Evolutionary conservation across 805 yeast genomes (phyloP), one percentile per base, ranked within the genome.

Genomic region (Myxozyma melibiosi): DNA sequence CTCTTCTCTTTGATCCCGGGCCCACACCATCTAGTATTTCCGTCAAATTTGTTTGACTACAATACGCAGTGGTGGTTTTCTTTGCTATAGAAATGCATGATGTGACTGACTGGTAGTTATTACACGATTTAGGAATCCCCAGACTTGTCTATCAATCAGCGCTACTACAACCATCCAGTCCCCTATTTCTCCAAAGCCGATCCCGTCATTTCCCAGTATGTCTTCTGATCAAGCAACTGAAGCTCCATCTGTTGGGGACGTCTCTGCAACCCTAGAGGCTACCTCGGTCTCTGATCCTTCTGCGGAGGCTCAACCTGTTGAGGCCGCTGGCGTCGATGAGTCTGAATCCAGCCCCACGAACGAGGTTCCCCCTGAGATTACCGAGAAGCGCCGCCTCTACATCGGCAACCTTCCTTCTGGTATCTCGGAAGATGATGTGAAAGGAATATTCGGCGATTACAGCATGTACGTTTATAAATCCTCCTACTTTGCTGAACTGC

Each of bases 371-470:
- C 37, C 56, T 38, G 53, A 56, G 40, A 48, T 61, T n/a, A 49
- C 33, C 8, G 64, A 61, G 43, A 50, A 59, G 33, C 61, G 64
- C 16, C 77, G 85, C 49, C 74, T 84, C 31, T 80, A 79, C 61
- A 71, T 85, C 54, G 78, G 80, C 55, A 84, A 85, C 68, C 74
- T 85, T 54, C 77, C 78, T 55, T 81, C 72, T 68, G 66, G 72
- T 14, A 75, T 84, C 11, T 76, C 81, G n/a, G 85, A 81, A 65
- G 76, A 73, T 3, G 85, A 82, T 42, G 72, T 85, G 40, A 68
- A 66, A 37, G 77, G 73, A 13, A 73, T 76, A 51, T 72, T 84
- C 46, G 70, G 69, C 41, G 78, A 71, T 0, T 80, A 71, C 64
- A 71, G 76, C 2, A 79, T 79, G 84, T 80, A 73, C 49, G 82